These are phyloP conservation scores for Buxus sempervirens DNA, from an alignment of 164 flowering plant species.

Conservation along the genomic window DNA sequence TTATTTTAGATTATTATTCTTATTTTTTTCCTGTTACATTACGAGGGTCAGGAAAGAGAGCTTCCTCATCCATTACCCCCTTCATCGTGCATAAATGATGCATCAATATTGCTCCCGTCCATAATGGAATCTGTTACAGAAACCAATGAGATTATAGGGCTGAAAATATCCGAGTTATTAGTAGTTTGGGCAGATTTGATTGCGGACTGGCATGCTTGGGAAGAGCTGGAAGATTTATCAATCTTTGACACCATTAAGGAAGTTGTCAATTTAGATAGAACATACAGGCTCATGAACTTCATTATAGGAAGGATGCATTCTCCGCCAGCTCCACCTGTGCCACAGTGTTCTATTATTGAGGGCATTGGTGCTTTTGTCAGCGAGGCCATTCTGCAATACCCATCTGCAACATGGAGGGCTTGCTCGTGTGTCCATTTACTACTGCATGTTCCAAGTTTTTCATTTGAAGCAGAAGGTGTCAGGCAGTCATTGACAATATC, in stretches of 20 bases:
- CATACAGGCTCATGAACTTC: slow-evolving; percentile 44
- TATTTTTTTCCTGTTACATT: neutral
- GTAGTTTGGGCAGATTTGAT: slow-evolving; percentile 61
- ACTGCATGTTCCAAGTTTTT: slow-evolving; percentile 51
- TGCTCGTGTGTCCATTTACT: slow-evolving; percentile 63
- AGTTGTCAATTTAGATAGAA: slow-evolving; percentile 42
- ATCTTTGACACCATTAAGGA: slow-evolving; percentile 58
- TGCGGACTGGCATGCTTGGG: slow-evolving; percentile 87
- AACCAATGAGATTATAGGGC: slow-evolving; percentile 29
- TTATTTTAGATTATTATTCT: neutral
- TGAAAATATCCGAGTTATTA: slow-evolving; percentile 52
- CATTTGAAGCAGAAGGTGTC: slow-evolving; percentile 44
- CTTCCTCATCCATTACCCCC: slow-evolving; percentile 23
- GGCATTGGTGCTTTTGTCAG: slow-evolving; percentile 55
- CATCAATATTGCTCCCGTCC: slow-evolving; percentile 51
- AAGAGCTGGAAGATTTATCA: slow-evolving; percentile 64
- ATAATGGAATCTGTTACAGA: slow-evolving; percentile 43
- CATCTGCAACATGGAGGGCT: slow-evolving; percentile 73
- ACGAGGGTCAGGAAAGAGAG: slow-evolving; percentile 39
- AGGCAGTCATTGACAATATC: slow-evolving; percentile 48
- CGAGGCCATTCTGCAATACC: slow-evolving; percentile 58
- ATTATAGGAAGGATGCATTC: slow-evolving; percentile 35
- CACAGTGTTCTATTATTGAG: slow-evolving; percentile 55
- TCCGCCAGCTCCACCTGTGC: slow-evolving; percentile 74
- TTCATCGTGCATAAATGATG: slow-evolving; percentile 56